phyloP scores from a whole-genome alignment of 768 basidiomycete species.

The Hortiboletus flavorubellus region DNA sequence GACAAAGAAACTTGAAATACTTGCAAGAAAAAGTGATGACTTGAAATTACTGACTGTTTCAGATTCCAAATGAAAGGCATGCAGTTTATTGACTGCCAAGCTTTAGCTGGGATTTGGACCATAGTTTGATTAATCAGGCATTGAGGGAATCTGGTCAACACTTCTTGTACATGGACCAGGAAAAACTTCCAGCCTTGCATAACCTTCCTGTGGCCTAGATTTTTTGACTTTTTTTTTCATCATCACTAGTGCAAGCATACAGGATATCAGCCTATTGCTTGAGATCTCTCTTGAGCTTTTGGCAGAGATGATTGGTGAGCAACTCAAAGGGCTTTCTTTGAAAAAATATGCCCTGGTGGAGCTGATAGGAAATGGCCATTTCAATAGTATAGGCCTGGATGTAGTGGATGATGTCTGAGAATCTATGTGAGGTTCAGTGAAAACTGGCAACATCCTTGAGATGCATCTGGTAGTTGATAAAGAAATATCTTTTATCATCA shows the following conservation, averaged over 20 bases:
- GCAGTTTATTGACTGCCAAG: constrained; percentile 2
- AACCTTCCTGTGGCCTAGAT: neutral
- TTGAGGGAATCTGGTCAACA: neutral
- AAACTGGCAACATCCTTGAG: constrained; percentile 6
- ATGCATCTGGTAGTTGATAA: neutral
- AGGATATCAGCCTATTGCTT: neutral
- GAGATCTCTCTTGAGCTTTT: neutral
- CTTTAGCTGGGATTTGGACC: neutral
- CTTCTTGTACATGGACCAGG: neutral
- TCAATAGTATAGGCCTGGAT: constrained; percentile 10
- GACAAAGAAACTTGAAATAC: constrained; percentile 7
- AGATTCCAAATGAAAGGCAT: too few species aligned
- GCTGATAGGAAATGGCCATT: constrained; percentile 9
- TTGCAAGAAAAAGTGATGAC: neutral
- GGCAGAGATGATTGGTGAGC: neutral
- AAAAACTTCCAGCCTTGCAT: constrained; percentile 1
- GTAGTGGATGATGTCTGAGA: neutral
- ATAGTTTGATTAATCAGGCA: neutral
- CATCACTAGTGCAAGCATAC: neutral
- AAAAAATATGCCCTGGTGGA: neutral
- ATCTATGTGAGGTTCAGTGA: neutral
- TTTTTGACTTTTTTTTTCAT: too few species aligned
- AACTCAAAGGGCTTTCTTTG: neutral
- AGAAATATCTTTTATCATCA: neutral
- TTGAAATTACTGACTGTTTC: too few species aligned